Percentiles rank a stretch among this genome's conserved stretches.
These are phyloP conservation scores for Aspergillus taichungensis DNA, from an alignment of 495 filamentous ascomycete species.

Conservation along the genomic window DNA sequence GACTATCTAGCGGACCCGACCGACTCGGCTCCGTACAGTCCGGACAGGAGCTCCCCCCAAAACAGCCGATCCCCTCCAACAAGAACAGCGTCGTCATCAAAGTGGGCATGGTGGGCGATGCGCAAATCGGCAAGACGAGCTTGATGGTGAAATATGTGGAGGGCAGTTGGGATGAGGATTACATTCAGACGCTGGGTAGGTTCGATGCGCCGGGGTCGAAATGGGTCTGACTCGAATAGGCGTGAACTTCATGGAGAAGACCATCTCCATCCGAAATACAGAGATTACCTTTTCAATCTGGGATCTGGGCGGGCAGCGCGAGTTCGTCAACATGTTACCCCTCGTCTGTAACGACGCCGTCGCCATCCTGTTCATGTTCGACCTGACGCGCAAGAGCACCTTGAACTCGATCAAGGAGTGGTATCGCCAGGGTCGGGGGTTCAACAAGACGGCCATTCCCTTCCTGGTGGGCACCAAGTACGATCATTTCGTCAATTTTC, in stretches of 20 bases:
- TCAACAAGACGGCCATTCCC: conserved; percentile 98
- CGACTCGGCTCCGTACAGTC: conserved; percentile 30
- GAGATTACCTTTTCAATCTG: conserved; percentile 99
- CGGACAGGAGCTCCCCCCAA: conserved; percentile 35
- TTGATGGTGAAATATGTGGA: conserved; percentile 99
- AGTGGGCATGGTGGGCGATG: conserved; percentile 98
- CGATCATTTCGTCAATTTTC: conserved; percentile 98
- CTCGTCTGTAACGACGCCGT: conserved; percentile 98
- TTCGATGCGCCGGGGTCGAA: conserved; percentile 3
- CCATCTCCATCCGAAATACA: conserved; percentile 98
- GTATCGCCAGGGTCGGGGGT: conserved; percentile 95
- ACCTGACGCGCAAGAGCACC: conserved; percentile 94
- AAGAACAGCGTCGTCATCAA: conserved; percentile 96
- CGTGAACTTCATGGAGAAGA: conserved; percentile 99
- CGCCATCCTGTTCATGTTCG: conserved; percentile 98
- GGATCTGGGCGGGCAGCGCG: conserved; percentile 95
- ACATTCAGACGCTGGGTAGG: conserved; percentile 92
- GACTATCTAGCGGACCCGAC: conserved; percentile 39
- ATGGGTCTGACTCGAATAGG: conserved; percentile 28
- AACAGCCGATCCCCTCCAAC: conserved; percentile 33
- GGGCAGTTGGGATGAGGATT: conserved; percentile 98
- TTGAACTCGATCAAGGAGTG: conserved; percentile 99
- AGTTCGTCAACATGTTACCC: conserved; percentile 99
- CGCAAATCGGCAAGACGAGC: conserved; percentile 97
- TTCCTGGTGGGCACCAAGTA: conserved; percentile 97